Evolutionary conservation across 305 asterid genomes (phyloP), one percentile per base, ranked within the genome.

Genomic region (Fraxinus paxiana): DNA sequence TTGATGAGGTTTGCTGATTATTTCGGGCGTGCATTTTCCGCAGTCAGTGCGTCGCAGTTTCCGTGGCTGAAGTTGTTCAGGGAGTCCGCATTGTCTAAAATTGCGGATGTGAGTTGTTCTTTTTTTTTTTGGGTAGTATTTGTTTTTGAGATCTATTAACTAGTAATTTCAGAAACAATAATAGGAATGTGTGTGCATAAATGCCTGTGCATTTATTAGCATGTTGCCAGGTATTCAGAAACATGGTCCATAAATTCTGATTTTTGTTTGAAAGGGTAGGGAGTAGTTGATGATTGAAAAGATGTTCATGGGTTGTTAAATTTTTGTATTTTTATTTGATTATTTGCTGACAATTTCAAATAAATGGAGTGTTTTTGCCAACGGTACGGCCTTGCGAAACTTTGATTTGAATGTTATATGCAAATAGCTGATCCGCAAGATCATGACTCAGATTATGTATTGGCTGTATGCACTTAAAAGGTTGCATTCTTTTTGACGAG

Each of bases 1-100:
- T 85, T 94, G 90, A 92, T 89, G 94, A 88, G 94, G 79, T 93
- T 94, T 84, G 97, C 98, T 20, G 97, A 94, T 87, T 93, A 94
- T 79, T 93, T 94, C 46, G 96, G 98, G 30, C 92, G 95, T 72
- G 94, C 94, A 28, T 94, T 94, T 86, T 90, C 98, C 3, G 88
- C 87, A 0, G 98, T 95, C 51, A 82, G 82, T 61, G 89, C 94
- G 0, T 85, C 98, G 13, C 96, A 93, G 79, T 94, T 94, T 85
- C 97, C 98, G 30, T 93, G 97, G 98, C 83, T 85, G 77, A 93
- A 92, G 88, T 38, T 94, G 89, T 90, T 94, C 91, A 89, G 93
- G 86, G 98, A 94, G 87, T 93, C 97, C 59, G 22, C 90, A 0
- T 83, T 94, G 84, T 87, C 86, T 1, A 86, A 89, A 77, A 79